These are phyloP conservation scores for Cryptosporidium bovis DNA, from an alignment of 169 alveolate genomes.

Conservation along the genomic window DNA sequence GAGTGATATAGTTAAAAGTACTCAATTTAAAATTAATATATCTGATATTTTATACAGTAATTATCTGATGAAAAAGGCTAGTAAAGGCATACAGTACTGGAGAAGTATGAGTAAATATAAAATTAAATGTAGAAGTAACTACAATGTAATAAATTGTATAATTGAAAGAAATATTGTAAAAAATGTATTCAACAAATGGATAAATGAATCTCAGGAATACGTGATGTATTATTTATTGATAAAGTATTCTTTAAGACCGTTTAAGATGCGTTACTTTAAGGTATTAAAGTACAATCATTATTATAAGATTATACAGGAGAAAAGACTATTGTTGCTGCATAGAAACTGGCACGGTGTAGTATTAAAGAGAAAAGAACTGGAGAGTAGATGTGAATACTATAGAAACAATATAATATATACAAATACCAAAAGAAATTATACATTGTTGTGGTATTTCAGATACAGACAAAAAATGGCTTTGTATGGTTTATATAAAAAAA, in stretches of 20 bases:
- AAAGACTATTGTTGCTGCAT: background rate
- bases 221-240: constrained; percentile 1
- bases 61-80: background rate
- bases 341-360: background rate
- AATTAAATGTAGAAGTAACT: background rate
- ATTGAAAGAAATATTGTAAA: background rate
- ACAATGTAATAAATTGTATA: background rate
- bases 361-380: background rate
- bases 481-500: background rate
- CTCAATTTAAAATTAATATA: constrained; percentile 23
- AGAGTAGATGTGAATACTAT: background rate
- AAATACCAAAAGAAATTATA: background rate
- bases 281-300: background rate
- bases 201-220: background rate
- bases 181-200: constrained; percentile 2
- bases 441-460: background rate
- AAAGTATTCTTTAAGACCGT: constrained; percentile 9
- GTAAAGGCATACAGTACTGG: constrained; percentile 1
- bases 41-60: constrained; percentile 22
- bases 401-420: background rate
- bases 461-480: constrained; percentile 8
- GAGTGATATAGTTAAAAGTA: background rate
- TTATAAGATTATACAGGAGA: background rate
- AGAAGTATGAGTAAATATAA: background rate
- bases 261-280: background rate